Evolutionary conservation across 139 green algal species (phyloP), one percentile per base, ranked within the genome.

Genomic region (Ostreobium quekettii): DNA sequence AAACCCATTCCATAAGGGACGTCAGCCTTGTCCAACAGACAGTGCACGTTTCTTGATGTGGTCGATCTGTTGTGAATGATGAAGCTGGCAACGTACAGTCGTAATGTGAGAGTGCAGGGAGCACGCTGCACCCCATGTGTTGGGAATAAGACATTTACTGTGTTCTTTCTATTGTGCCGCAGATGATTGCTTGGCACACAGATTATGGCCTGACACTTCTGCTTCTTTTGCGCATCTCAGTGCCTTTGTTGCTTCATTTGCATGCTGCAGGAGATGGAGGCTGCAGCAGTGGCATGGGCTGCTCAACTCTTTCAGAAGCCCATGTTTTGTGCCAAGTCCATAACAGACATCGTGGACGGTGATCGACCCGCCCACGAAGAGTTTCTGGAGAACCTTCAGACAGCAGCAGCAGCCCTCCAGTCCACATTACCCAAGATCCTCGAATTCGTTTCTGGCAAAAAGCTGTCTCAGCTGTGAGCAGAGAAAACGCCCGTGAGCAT

Each of bases 251-350:
- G n/a, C n/a, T n/a, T n/a, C n/a, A n/a, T n/a, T 11, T 86, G 83
- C 3, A 63, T 78, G 1, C 73, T 97, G 3, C 97, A 97, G 80
- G 93, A 98, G 72, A 98, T 98, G 93, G 93, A 98, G 72, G 89
- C 83, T 1, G 90, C 88, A 2, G 86, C 82, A 22, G 83, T 95
- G 33, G 86, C 86, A 0, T 95, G 89, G 88, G 71, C 80, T 24
- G 83, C 81, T 1, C 38, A 71, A 39, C 67, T 95, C 4, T 91
- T 83, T 59, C 33, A 64, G 11, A 79, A 68, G 6, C 90, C 92
- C 22, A 71, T 97, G 30, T 78, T 97, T 36, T 86, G 76, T 60
- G 47, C 93, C 36, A 97, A 95, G 77, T 59, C 81, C 19, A 73
- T 90, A 2, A 80, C 74, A 3, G 67, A 76, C 60, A 46, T 65